Evolutionary conservation across 495 filamentous ascomycete genomes (phyloP).

Genomic region (Staphylotrichum tortipilum): DNA sequence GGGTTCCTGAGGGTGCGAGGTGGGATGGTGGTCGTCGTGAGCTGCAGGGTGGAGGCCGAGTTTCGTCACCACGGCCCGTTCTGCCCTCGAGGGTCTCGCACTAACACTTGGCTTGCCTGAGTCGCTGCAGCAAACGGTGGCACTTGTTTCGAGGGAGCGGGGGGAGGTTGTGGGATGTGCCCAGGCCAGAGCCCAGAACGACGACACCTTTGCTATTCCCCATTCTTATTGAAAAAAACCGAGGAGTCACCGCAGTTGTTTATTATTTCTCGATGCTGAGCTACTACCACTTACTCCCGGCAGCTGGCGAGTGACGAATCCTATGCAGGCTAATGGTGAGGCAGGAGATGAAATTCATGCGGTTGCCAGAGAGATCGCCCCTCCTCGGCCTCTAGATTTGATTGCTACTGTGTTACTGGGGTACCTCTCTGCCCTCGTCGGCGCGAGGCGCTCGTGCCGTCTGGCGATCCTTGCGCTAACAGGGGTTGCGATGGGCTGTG

Average conservation of each 20-base stretch:
- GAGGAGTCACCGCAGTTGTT: too few relatives aligned
- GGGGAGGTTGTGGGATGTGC: too few relatives aligned
- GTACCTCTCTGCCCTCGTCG: not conserved
- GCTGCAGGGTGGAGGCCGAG: not conserved
- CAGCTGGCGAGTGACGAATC: too few relatives aligned
- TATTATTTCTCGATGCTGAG: too few relatives aligned
- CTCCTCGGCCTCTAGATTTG: not conserved
- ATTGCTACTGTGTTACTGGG: not conserved
- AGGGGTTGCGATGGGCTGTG: not conserved
- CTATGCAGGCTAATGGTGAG: conserved; percentile 7
- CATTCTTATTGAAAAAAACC: too few relatives aligned
- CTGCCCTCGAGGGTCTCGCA: not conserved
- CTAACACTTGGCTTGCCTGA: not conserved
- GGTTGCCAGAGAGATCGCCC: conserved; percentile 7
- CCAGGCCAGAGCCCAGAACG: too few relatives aligned
- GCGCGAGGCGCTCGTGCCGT: not conserved
- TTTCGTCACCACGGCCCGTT: not conserved
- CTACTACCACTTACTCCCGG: too few relatives aligned
- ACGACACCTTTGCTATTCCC: too few relatives aligned
- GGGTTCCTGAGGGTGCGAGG: not conserved
- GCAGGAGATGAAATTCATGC: conserved; percentile 16
- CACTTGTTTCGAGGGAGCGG: too few relatives aligned
- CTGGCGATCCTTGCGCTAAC: not conserved
- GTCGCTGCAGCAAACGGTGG: not conserved
- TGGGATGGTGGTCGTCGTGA: conserved; percentile 3